phyloP scores from a whole-genome alignment of 441 rosid genomes.

The Arabidopsis hybrid region DNA sequence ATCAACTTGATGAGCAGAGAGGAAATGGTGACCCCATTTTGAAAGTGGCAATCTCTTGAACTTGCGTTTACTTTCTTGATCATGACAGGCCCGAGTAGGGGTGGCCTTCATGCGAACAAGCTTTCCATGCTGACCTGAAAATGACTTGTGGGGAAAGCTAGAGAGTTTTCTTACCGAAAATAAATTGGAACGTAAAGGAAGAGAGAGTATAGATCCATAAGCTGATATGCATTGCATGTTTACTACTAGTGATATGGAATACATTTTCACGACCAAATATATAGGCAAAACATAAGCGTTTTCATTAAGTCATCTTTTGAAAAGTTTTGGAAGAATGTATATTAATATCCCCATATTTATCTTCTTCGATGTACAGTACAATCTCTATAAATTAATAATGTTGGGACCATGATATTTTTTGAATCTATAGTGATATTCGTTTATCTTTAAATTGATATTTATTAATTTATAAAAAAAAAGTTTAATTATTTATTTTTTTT shows the following conservation, averaged over 20 bases:
- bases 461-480: too few relatives aligned
- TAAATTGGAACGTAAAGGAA: not conserved
- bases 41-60: slow-evolving; percentile 27
- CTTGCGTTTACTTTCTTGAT: slow-evolving; percentile 9
- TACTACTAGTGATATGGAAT: not conserved
- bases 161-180: not conserved
- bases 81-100: not conserved
- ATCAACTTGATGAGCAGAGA: slow-evolving; percentile 13
- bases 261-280: not conserved
- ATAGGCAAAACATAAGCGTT: not conserved
- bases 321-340: too few relatives aligned
- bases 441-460: too few relatives aligned
- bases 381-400: too few relatives aligned
- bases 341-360: too few relatives aligned
- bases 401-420: too few relatives aligned
- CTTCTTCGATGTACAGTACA: too few relatives aligned
- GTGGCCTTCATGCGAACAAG: slow-evolving; percentile 8
- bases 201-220: not conserved
- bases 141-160: slow-evolving; percentile 6
- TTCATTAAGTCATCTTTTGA: too few relatives aligned
- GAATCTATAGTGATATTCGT: too few relatives aligned
- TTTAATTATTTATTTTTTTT: too few relatives aligned
- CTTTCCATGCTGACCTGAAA: not conserved
- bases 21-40: slow-evolving; percentile 17
- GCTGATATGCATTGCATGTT: not conserved